Evolutionary conservation across 768 basidiomycete genomes (phyloP).

Genomic region (Ramaria sp.): DNA sequence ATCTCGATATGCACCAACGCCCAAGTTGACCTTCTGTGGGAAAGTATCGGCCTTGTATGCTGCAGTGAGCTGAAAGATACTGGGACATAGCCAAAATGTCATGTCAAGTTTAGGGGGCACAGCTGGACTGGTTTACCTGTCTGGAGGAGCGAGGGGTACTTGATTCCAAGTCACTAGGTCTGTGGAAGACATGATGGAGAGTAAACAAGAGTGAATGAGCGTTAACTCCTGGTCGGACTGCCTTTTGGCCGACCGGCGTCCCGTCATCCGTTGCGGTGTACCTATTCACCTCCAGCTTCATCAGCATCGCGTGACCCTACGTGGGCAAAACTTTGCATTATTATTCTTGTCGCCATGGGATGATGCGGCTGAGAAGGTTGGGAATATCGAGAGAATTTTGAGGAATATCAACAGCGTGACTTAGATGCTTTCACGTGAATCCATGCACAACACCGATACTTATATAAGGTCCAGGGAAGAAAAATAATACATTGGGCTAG

Average conservation of each 20-base stretch:
- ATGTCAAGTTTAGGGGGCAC: not conserved
- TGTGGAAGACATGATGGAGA: slow-evolving; percentile 2
- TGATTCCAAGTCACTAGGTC: slow-evolving; percentile 50
- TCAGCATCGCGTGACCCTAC: slow-evolving; percentile 2
- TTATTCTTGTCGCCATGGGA: not conserved
- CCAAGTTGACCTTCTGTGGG: slow-evolving; percentile 78
- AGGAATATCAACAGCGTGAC: no score
- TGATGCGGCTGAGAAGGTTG: no score
- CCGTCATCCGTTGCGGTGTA: slow-evolving; percentile 5
- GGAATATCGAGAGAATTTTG: no score
- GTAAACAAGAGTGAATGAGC: not conserved
- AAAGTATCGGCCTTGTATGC: slow-evolving; percentile 75
- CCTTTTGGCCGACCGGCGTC: not conserved
- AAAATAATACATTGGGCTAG: slow-evolving; percentile 2
- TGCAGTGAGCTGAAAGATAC: slow-evolving; percentile 86
- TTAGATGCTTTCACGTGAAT: slow-evolving; percentile 4
- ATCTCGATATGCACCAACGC: slow-evolving; percentile 90
- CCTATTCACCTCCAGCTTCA: not conserved
- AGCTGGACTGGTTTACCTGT: slow-evolving; percentile 41
- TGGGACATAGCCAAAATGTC: slow-evolving; percentile 20
- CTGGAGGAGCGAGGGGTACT: slow-evolving; percentile 77
- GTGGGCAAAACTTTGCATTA: not conserved
- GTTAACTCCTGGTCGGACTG: not conserved
- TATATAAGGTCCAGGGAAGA: not conserved
- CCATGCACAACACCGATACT: not conserved